Base-by-base conservation (phyloP, 2,329 filamentous ascomycete genomes). In the Escovopsis sp. region DNA sequence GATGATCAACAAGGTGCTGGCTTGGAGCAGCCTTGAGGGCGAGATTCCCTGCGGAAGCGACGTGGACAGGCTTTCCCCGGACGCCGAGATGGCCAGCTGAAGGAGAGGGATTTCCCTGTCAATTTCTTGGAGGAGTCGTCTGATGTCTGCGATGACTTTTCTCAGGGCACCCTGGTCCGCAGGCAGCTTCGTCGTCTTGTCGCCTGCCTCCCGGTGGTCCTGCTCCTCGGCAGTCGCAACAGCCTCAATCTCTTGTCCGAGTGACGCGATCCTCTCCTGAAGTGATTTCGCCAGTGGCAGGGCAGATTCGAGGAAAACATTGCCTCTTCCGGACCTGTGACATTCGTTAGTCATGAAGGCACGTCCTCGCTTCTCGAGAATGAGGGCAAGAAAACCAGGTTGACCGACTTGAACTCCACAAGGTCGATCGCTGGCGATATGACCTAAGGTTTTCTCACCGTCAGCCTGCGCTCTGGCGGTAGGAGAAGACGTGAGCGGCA, bases 51-150 rank as follows among this genome's bases (percentile, higher is more conserved):
- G 66, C 0, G 86, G 83, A 19, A 94, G 63, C 3, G 76, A 78
- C 0, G 82, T 82, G 0, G 83, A 85, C 21, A 96, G 65, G 39
- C 75, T 92, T 37, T 88, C 86, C 0, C 90, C 90, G 1, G 88
- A 94, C 1, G 87, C 88, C 2, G 85, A 90, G 44, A 98, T 93
- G 37, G 90, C 90, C 19, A 98, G 67, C 47, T 90, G 94, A 52
- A 98, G 79, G 4, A 94, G 65, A 1, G 88, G 88, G 10, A 96
- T 84, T 11, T 88, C 82, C 54, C 90, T 79, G 53, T 96, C 88
- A 41, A 98, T 93, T 8, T 79, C 74, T 10, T 63, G 60, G 2
- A 96, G 67, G 3, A 98, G 60, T 11, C 62, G 66, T 50, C 77
- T 82, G 49, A 94, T 88, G 31, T 87, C 81, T 10, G 61, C 52